A percentile compares a stretch with the other conserved stretches of the same genome.
Conservation (phyloP, 1,284 basidiomycete genomes). For the Macrocystidia cucumis region DNA sequence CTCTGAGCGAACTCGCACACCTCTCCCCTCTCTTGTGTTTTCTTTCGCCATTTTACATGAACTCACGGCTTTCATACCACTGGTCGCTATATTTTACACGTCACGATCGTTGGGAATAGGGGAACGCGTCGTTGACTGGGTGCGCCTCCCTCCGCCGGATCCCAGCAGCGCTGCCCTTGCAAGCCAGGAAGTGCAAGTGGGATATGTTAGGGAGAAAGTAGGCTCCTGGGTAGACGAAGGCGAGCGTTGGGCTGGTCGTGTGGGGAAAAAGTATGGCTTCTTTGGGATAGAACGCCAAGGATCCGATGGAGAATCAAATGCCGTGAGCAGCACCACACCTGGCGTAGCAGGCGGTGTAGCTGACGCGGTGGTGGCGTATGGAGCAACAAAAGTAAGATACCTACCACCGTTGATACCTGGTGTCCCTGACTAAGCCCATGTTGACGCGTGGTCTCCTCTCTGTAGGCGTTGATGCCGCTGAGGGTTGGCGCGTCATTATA, state of each 20-base stretch:
- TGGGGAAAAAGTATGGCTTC: constrained; percentile 74
- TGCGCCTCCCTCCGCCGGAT: constrained; percentile 10
- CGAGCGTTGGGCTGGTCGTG: constrained; percentile 58
- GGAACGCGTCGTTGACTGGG: constrained; percentile 46
- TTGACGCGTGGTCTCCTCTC: constrained; percentile 7
- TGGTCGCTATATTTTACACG: constrained; percentile 70
- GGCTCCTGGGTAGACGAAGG: constrained; percentile 69
- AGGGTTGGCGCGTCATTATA: constrained; percentile 73
- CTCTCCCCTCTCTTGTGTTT: constrained; percentile 68
- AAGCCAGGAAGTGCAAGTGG: no score
- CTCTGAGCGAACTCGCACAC: constrained; percentile 58
- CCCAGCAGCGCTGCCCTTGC: neutral
- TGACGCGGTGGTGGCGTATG: constrained; percentile 80
- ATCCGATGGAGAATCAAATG: no score
- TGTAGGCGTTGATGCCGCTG: constrained; percentile 69
- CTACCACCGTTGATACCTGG: neutral
- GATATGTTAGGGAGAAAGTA: constrained; percentile 33
- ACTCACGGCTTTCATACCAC: constrained; percentile 74
- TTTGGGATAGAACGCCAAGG: constrained; percentile 79
- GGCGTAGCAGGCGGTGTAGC: constrained; percentile 62
- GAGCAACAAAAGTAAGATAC: constrained; percentile 66
- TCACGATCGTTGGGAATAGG: constrained; percentile 70
- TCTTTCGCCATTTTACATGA: constrained; percentile 88
- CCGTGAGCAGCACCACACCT: constrained; percentile 19
- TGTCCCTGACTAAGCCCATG: neutral